Evolutionary conservation across 2,329 filamentous ascomycete species (phyloP).

Genomic region (Pseudopyrenochaeta lycopersici): DNA sequence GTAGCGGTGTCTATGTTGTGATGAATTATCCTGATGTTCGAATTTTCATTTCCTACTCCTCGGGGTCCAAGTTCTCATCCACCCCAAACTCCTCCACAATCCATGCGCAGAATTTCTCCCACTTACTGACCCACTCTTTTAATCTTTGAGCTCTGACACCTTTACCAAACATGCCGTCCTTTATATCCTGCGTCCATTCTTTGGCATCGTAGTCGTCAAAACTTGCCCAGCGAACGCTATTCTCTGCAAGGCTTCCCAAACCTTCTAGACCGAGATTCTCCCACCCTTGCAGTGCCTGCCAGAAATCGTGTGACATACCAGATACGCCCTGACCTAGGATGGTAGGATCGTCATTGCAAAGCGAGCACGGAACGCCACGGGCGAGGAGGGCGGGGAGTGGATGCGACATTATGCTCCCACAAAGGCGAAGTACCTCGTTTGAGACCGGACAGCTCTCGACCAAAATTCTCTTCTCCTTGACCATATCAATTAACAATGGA

Average conservation of each 20-base stretch:
- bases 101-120: constrained; percentile 93
- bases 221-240: constrained; percentile 87
- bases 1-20: neutral
- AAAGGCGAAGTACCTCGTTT: constrained; percentile 85
- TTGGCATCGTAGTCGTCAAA: constrained; percentile 80
- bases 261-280: constrained; percentile 90
- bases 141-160: constrained; percentile 76
- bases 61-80: constrained; percentile 59
- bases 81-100: constrained; percentile 77
- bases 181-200: constrained; percentile 77
- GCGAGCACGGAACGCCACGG: constrained; percentile 80
- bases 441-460: constrained; percentile 91
- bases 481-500: constrained; percentile 85
- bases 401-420: constrained; percentile 78
- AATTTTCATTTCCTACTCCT: constrained; percentile 35
- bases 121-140: constrained; percentile 80
- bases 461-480: constrained; percentile 87
- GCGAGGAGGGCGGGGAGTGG: constrained; percentile 85
- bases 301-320: constrained; percentile 92
- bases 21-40: neutral
- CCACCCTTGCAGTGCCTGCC: constrained; percentile 91
- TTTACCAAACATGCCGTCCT: constrained; percentile 75
- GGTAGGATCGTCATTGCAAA: constrained; percentile 91
- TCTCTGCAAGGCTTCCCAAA: constrained; percentile 87
- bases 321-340: constrained; percentile 84